phyloP scores from a whole-genome alignment of 441 rosid genomes.

The Viola pubescens region DNA sequence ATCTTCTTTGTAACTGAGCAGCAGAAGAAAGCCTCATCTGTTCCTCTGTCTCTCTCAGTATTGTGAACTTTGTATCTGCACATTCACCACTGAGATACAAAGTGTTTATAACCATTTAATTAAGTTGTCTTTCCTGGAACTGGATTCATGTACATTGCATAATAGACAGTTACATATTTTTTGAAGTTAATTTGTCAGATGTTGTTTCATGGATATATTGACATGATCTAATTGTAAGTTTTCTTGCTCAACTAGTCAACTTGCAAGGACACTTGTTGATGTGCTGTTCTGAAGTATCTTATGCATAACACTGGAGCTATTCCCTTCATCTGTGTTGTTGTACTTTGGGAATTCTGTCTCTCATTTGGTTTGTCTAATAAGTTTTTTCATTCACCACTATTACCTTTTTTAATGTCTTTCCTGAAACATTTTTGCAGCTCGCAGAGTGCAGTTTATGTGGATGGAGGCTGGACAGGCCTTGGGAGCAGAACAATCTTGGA shows the following conservation, averaged over 20 bases:
- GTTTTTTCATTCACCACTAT: not conserved
- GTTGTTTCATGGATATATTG: no score
- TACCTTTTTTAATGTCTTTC: constrained; percentile 5
- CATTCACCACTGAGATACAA: no score
- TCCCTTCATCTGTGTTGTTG: not conserved
- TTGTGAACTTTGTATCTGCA: no score
- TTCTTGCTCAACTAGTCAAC: constrained; percentile 2
- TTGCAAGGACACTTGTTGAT: no score
- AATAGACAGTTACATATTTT: no score
- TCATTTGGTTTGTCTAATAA: constrained; percentile 2
- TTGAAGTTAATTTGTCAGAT: no score
- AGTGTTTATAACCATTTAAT: no score
- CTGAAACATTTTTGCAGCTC: constrained; percentile 52
- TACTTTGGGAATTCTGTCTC: constrained; percentile 3
- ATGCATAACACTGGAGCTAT: not conserved
- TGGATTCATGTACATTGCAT: no score
- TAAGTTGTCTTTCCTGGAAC: no score
- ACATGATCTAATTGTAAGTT: not conserved
- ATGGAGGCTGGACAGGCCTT: constrained; percentile 41
- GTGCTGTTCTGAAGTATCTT: no score
- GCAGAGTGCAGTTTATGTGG: constrained; percentile 39
- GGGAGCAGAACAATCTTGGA: constrained; percentile 30
- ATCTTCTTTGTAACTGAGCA: not conserved
- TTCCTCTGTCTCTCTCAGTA: no score
- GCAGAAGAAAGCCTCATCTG: no score